Evolutionary conservation across 2,329 filamentous ascomycete species (phyloP).

Genomic region (Lizonia empirigonia): DNA sequence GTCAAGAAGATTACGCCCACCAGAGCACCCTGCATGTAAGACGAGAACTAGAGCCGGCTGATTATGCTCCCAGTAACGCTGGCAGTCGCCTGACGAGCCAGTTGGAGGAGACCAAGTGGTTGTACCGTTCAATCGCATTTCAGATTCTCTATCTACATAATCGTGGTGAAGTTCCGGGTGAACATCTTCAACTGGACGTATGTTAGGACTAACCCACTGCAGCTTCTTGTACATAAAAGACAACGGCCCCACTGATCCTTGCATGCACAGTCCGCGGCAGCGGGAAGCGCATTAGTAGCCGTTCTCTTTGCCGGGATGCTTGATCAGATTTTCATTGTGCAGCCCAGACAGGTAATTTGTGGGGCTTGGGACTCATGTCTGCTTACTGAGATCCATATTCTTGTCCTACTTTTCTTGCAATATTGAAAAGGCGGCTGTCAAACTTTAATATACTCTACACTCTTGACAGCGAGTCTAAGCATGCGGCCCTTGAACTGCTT

Average conservation of each 20-base stretch:
- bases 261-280: conserved; percentile 1
- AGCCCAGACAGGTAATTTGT: neutral
- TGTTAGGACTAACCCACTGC: too few relatives aligned
- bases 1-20: conserved; percentile 23
- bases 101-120: conserved; percentile 11
- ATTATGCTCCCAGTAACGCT: neutral
- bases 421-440: too few relatives aligned
- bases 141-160: too few relatives aligned
- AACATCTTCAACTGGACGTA: too few relatives aligned
- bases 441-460: too few relatives aligned
- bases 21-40: conserved; percentile 24
- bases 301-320: neutral
- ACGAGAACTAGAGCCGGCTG: conserved; percentile 16
- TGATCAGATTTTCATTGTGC: conserved; percentile 3
- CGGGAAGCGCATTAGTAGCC: neutral
- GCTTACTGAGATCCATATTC: conserved; percentile 4
- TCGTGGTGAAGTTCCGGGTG: too few relatives aligned
- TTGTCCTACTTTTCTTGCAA: too few relatives aligned
- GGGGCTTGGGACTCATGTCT: neutral
- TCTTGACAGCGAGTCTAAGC: too few relatives aligned
- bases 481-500: too few relatives aligned
- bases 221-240: too few relatives aligned
- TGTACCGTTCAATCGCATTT: conserved; percentile 20
- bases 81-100: neutral
- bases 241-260: too few relatives aligned